Evolutionary conservation across 164 flowering plant species (phyloP).

Genomic region (Akebia trifoliata): DNA sequence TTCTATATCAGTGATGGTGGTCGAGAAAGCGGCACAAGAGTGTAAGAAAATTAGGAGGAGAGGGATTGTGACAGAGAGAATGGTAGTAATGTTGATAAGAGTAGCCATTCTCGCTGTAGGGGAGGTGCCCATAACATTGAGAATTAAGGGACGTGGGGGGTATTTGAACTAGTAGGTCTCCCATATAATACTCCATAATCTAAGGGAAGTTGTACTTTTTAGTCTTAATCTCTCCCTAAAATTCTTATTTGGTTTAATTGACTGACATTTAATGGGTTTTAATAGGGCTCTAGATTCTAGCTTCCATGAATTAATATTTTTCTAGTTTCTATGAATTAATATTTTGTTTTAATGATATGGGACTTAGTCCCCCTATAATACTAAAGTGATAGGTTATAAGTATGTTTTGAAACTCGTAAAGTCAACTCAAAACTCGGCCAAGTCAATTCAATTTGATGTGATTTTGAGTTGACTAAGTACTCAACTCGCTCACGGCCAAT

Average conservation of each 20-base stretch:
- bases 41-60: conserved; percentile 13
- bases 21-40: conserved; percentile 3
- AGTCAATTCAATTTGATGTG: too few species aligned
- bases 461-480: too few species aligned
- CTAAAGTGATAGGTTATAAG: too few species aligned
- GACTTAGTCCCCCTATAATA: too few species aligned
- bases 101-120: conserved; percentile 17
- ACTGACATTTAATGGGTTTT: neutral
- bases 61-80: conserved; percentile 17
- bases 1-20: conserved; percentile 1
- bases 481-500: too few species aligned
- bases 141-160: neutral
- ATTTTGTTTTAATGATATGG: too few species aligned
- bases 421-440: too few species aligned
- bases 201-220: neutral
- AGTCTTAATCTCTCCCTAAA: conserved; percentile 3
- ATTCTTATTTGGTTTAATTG: neutral
- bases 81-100: conserved; percentile 10
- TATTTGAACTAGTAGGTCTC: neutral
- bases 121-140: neutral
- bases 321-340: neutral
- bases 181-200: neutral
- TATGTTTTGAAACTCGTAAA: too few species aligned
- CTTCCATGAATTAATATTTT: neutral
- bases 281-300: conserved; percentile 8